Conservation (phyloP, 192 early-diverging fungal genomes). For the Backusella psychrophila region DNA sequence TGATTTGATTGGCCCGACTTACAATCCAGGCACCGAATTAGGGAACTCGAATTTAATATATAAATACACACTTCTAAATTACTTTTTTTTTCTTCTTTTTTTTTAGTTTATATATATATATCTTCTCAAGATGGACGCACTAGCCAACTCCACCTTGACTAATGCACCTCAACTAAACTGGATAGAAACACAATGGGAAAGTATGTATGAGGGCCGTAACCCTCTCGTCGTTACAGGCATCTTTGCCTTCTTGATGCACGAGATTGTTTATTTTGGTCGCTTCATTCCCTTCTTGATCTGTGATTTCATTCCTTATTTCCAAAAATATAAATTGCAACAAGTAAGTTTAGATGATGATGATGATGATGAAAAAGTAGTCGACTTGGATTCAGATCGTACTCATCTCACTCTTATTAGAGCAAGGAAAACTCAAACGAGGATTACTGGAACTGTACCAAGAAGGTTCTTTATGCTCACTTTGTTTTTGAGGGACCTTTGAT, state of each 20-base stretch:
- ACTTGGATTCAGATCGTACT: neutral
- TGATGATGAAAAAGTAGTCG: neutral
- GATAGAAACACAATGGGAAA: slow-evolving; percentile 60
- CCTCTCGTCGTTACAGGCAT: slow-evolving; percentile 69
- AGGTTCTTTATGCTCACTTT: slow-evolving; percentile 77
- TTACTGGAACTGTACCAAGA: slow-evolving; percentile 67
- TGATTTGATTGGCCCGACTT: neutral
- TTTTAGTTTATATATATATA: neutral
- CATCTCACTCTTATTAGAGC: slow-evolving; percentile 33
- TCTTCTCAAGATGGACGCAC: neutral
- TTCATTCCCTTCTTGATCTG: slow-evolving; percentile 84
- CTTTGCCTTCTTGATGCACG: slow-evolving; percentile 86
- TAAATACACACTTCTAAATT: neutral
- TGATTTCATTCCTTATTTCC: slow-evolving; percentile 84
- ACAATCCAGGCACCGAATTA: neutral
- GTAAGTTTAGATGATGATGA: slow-evolving; percentile 30
- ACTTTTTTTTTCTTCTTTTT: neutral
- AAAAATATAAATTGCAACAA: slow-evolving; percentile 90
- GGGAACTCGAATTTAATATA: neutral
- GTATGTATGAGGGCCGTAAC: slow-evolving; percentile 69
- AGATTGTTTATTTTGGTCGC: slow-evolving; percentile 90
- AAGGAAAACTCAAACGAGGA: slow-evolving; percentile 62
- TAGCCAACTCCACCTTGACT: neutral
- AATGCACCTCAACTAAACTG: slow-evolving; percentile 20
- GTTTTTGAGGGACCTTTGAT: slow-evolving; percentile 88